Base-by-base conservation (phyloP, 2,329 filamentous ascomycete species). In the Botrytis hyacinthi region DNA sequence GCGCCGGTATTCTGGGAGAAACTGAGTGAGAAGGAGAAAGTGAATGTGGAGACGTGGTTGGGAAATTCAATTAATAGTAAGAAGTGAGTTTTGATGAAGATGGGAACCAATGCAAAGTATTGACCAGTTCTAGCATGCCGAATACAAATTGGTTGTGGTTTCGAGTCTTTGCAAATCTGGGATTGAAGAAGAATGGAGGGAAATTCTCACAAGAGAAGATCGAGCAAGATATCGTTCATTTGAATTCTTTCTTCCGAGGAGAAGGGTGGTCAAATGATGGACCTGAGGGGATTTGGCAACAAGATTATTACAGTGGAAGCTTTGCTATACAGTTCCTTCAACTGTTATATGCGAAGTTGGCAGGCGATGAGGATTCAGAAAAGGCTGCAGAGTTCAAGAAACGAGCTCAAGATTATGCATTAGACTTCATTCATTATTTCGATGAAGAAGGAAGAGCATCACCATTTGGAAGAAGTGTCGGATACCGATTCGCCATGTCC, bases 401-500 rank as follows among this genome's bases (percentile, higher is more conserved):
- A 75, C 86, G 92, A 46, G 92, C 92, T 0, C 87, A 88, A 75
- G 82, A 86, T 73, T 92, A 87, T 75, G 92, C 92, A 0, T 83
- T 91, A 4, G 92, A 94, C 76, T 89, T 94, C 75, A 87, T 90
- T 5, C 90, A 94, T 82, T 95, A 94, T 81, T 94, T 92, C 75
- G 92, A 93, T 78, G 86, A 89, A 14, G 87, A 92, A 80, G 92
- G 90, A 8, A 86, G 91, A 37, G 87, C 91, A 2, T 92, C 94
- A 70, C 92, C 93, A 0, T 95, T 94, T 77, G 93, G 93, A 5
- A 88, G 93, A 66, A 93, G 91, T 70, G 87, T 95, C 68, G 93
- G 91, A 10, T 95, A 95, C 81, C 88, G 92, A n/a, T 95, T 94
- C 81, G 92, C 92, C 67, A 94, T 94, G 90, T 90, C 91, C n/a